Conservation (phyloP, 371 early-diverging fungal species). For the Dentiscutata heterogama region DNA sequence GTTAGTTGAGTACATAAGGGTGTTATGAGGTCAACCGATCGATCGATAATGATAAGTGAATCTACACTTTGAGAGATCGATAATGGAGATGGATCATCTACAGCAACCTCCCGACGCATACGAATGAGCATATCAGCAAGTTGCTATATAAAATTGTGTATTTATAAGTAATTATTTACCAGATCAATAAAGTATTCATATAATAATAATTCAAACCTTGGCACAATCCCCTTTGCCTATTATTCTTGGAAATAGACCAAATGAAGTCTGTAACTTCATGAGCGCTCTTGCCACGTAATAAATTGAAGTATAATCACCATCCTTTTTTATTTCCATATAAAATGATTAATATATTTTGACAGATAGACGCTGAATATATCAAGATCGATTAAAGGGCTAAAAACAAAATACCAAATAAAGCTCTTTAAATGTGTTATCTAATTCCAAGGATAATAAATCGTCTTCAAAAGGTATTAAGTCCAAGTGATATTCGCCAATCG, state of each 20-base stretch:
- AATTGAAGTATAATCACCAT: conserved; percentile 86
- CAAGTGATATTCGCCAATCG: conserved; percentile 87
- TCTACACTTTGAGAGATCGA: conserved; percentile 81
- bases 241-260: conserved; percentile 89
- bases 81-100: conserved; percentile 62
- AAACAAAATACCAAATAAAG: conserved; percentile 75
- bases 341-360: background rate
- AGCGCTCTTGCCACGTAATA: conserved; percentile 84
- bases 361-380: too few species aligned
- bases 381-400: background rate
- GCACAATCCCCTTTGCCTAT: conserved; percentile 92
- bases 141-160: conserved; percentile 55
- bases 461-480: conserved; percentile 92
- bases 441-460: conserved; percentile 91
- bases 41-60: conserved; percentile 91
- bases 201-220: conserved; percentile 56
- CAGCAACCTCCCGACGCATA: conserved; percentile 83
- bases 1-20: conserved; percentile 94
- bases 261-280: conserved; percentile 87
- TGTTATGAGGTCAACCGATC: conserved; percentile 89
- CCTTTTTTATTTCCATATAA: conserved; percentile 55
- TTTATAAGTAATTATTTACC: conserved; percentile 11
- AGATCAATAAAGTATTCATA: background rate
- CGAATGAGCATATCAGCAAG: conserved; percentile 84
- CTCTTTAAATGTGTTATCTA: conserved; percentile 82